phyloP scores from a whole-genome alignment of 2,329 filamentous ascomycete genomes.

The Sporothrix inflata region DNA sequence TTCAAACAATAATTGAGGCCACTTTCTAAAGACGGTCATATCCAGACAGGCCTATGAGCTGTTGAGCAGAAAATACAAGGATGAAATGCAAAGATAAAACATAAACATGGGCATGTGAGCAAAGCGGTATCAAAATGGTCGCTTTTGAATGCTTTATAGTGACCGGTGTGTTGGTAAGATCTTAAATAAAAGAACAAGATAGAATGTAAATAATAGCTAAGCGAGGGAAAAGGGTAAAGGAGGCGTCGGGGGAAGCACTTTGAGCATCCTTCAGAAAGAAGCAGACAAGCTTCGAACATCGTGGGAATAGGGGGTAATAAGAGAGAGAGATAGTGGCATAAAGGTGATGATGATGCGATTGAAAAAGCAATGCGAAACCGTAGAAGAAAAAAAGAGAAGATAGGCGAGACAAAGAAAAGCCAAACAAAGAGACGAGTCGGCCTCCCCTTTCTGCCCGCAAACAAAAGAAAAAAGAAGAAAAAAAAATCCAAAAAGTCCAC shows the following conservation, averaged over 20 bases:
- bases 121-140: background rate
- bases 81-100: background rate
- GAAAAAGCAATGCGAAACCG: background rate
- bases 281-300: background rate
- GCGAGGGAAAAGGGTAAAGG: background rate
- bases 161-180: background rate
- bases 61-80: background rate
- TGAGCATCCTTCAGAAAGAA: too few species aligned
- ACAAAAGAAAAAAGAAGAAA: background rate
- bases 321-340: background rate
- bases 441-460: background rate
- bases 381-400: background rate
- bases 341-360: conserved; percentile 7
- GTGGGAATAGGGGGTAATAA: background rate
- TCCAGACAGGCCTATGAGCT: background rate
- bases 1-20: background rate
- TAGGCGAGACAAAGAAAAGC: background rate
- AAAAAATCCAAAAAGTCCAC: conserved; percentile 6
- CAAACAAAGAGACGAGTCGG: background rate
- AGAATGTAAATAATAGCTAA: background rate
- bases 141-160: background rate
- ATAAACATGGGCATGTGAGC: too few species aligned
- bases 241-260: too few species aligned
- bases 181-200: background rate
- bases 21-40: background rate